Conservation (phyloP, 2,329 filamentous ascomycete species). For the Botrytis porri region DNA sequence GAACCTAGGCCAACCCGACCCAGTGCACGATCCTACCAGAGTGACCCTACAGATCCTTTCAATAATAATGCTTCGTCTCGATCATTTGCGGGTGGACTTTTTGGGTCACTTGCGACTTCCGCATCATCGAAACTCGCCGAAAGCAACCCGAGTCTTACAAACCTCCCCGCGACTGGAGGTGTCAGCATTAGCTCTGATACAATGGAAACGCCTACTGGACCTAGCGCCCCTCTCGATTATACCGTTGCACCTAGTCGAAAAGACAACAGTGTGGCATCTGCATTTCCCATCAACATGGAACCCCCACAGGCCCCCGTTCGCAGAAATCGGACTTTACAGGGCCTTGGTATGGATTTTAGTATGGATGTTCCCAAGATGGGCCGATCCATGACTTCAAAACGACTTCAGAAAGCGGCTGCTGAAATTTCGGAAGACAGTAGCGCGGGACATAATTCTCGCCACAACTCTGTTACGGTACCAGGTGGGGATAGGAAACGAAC, state of each 20-base stretch:
- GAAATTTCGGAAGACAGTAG: conserved; percentile 33
- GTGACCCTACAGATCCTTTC: conserved; percentile 38
- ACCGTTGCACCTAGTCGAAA: conserved; percentile 32
- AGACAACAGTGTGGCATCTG: conserved; percentile 32
- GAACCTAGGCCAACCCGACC: conserved; percentile 18
- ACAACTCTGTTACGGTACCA: conserved; percentile 26
- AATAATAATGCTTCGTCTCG: conserved; percentile 34
- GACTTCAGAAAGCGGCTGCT: conserved; percentile 32
- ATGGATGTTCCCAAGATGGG: conserved; percentile 40
- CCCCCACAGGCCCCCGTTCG: conserved; percentile 48
- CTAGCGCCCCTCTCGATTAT: conserved; percentile 44
- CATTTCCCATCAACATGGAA: conserved; percentile 38
- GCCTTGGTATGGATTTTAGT: conserved; percentile 38
- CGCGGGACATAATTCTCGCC: conserved; percentile 25
- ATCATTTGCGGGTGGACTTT: conserved; percentile 35
- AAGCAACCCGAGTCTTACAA: conserved; percentile 39
- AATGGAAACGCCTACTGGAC: conserved; percentile 60
- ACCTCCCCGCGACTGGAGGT: conserved; percentile 35
- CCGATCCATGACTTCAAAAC: conserved; percentile 36
- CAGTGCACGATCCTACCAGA: conserved; percentile 26
- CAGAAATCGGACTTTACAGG: conserved; percentile 36
- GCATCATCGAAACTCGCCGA: conserved; percentile 38
- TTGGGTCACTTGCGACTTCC: conserved; percentile 31
- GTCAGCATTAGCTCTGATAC: conserved; percentile 48
- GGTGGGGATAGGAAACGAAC: conserved; percentile 78